A percentile compares a stretch with the other conserved stretches of the same genome.
phyloP scores from a whole-genome alignment of 1,284 basidiomycete genomes.

The Cryptococcus jaspeensis region DNA sequence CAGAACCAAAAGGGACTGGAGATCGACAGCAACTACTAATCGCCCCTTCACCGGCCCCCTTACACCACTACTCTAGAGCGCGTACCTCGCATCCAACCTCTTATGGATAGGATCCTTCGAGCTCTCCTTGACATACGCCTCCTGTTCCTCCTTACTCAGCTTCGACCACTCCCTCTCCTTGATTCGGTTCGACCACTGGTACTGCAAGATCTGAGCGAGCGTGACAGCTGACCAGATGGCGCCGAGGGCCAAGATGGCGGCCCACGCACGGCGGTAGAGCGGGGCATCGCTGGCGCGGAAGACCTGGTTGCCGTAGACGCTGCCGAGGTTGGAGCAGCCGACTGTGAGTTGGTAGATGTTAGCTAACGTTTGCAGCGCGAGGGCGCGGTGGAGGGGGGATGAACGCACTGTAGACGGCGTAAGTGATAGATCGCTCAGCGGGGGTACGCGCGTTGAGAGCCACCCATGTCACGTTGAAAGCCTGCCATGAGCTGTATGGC shows the following conservation, averaged over 20 bases:
- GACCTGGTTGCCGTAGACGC: conserved; percentile 37
- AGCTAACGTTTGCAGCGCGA: no score
- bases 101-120: neutral
- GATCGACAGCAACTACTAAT: no score
- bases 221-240: conserved; percentile 18
- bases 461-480: conserved; percentile 10
- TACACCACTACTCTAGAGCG: neutral
- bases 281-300: conserved; percentile 39
- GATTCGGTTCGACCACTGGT: conserved; percentile 24
- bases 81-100: neutral
- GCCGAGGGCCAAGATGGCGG: conserved; percentile 26
- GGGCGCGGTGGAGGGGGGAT: no score
- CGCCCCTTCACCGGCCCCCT: no score
- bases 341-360: no score
- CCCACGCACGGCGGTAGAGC: conserved; percentile 33
- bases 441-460: conserved; percentile 8
- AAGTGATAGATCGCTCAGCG: conserved; percentile 11
- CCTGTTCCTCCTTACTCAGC: conserved; percentile 2
- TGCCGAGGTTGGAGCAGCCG: conserved; percentile 29
- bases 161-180: neutral
- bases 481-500: conserved; percentile 3
- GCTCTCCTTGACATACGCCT: neutral
- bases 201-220: conserved; percentile 34
- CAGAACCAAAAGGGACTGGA: no score
- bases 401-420: conserved; percentile 10